These are phyloP conservation scores for Russula sp. DNA, from an alignment of 768 basidiomycete species.

Conservation along the genomic window DNA sequence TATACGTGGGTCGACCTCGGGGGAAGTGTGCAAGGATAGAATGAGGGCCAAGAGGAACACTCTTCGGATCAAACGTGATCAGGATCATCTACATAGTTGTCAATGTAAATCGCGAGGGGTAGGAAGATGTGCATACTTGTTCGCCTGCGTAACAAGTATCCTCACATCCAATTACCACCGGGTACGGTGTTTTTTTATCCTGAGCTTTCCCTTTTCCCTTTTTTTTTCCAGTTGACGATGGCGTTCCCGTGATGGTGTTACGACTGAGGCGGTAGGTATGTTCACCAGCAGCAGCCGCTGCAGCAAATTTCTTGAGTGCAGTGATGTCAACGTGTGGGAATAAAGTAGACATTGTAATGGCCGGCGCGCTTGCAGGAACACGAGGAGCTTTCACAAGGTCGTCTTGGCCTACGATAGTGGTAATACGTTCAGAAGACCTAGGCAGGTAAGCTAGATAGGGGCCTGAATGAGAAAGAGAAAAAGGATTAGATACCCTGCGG, in stretches of 20 bases:
- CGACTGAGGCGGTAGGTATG: conserved; percentile 22
- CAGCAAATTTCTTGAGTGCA: conserved; percentile 29
- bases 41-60: conserved; percentile 29
- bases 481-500: background rate
- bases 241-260: conserved; percentile 6
- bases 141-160: conserved; percentile 30
- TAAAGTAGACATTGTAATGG: conserved; percentile 20
- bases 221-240: conserved; percentile 3
- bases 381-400: background rate
- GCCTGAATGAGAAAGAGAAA: background rate
- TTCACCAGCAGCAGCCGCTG: conserved; percentile 26
- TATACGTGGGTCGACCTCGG: conserved; percentile 27
- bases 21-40: conserved; percentile 32
- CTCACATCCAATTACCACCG: conserved; percentile 25
- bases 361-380: background rate
- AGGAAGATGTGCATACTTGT: conserved; percentile 24
- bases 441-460: background rate
- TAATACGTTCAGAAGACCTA: background rate
- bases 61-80: conserved; percentile 28
- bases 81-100: conserved; percentile 27
- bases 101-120: background rate
- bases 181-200: conserved; percentile 19
- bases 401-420: background rate
- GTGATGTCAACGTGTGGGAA: conserved; percentile 30
- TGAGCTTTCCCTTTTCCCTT: conserved; percentile 18